Evolutionary conservation across 2,329 filamentous ascomycete species (phyloP), one percentile per base, ranked within the genome.

Genomic region (Neurospora sp.): DNA sequence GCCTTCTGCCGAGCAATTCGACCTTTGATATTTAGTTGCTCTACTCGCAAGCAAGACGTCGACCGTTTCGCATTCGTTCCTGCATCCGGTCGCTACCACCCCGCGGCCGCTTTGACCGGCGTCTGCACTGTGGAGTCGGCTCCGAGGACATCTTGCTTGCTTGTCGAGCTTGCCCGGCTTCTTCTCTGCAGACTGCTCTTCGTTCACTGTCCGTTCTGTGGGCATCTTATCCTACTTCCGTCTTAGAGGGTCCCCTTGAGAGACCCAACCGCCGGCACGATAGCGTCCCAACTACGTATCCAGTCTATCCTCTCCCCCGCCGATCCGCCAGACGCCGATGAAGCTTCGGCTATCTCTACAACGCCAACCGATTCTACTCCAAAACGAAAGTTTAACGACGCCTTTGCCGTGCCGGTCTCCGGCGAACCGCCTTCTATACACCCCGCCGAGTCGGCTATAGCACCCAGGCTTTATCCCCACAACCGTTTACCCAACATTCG

Each of bases 281-380:
- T 85, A 82, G 80, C 82, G 74, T 83, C 82, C 72, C 82, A 82
- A 79, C 78, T 84, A 73, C 81, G 83, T 74, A 85, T 85, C 71
- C 80, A 84, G 76, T 84, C 83, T 66, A 85, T 86, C 76, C 79
- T 85, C 77, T 84, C 83, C 71, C 81, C 82, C 71, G 77, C 79
- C 71, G 80, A 83, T 72, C 80, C 78, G 69, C 78, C 80, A 72
- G 81, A 81, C 71, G 67, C 77, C 73, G 80, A 82, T 78, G 80
- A 81, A 57, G 75, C 73, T 69, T 74, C 77, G 67, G 78, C 73
- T 69, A 74, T 74, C 68, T 72, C 76, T 62, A 74, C 78, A 65
- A 46, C 71, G 67, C 57, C 68, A 43, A 74, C 77, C 68, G 75
- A 78, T 69, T 75, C 76, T 46, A 77, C 77, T 12, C 77, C 80